phyloP scores from a whole-genome alignment of 202 grass and related monocot genomes.

The Sporobolus alterniflorus region DNA sequence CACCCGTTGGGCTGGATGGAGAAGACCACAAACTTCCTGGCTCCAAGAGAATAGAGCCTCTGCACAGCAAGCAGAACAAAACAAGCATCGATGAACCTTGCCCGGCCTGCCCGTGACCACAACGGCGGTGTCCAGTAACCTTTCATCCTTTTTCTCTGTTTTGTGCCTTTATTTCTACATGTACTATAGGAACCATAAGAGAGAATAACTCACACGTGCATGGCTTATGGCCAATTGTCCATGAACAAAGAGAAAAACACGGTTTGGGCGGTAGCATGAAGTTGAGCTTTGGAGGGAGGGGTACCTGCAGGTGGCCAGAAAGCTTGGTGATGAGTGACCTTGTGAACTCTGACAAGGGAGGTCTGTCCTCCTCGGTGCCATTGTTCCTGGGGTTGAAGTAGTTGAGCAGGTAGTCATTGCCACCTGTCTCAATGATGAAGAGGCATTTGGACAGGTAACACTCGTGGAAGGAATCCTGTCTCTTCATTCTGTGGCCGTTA shows the following conservation, averaged over 20 bases:
- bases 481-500: background rate
- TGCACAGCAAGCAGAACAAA: background rate
- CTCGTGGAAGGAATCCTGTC: slow-evolving; percentile 22
- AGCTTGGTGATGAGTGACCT: slow-evolving; percentile 37
- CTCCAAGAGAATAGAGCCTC: slow-evolving; percentile 59
- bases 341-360: slow-evolving; percentile 46
- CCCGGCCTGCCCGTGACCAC: too few species aligned
- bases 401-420: slow-evolving; percentile 71
- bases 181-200: too few species aligned
- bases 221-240: background rate
- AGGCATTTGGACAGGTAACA: slow-evolving; percentile 53
- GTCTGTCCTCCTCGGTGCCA: background rate
- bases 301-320: slow-evolving; percentile 60
- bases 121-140: too few species aligned
- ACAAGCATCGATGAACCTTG: too few species aligned
- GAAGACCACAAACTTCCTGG: slow-evolving; percentile 68
- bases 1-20: slow-evolving; percentile 70
- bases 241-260: background rate
- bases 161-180: too few species aligned
- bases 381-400: slow-evolving; percentile 43
- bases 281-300: background rate
- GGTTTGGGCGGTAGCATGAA: background rate
- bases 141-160: too few species aligned
- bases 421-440: slow-evolving; percentile 61
- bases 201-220: too few species aligned